Percentiles rank a stretch among this genome's conserved stretches.
Evolutionary conservation across 176 grass and related monocot species (phyloP).

Genomic region (Cenchrus fungigraminus): DNA sequence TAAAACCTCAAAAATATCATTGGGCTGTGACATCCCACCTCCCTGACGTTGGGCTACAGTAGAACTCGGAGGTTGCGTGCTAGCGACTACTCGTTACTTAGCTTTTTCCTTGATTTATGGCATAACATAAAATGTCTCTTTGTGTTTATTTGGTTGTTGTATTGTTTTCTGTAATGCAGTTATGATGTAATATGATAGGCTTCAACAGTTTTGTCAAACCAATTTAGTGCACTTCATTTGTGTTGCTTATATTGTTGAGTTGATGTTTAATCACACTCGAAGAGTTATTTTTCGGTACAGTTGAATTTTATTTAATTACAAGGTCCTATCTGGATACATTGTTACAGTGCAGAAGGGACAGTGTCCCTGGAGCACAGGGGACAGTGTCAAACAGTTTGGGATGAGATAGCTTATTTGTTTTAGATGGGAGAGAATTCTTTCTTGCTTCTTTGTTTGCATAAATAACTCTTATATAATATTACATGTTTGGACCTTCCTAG

Average conservation of each 20-base stretch:
- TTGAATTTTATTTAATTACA: not conserved
- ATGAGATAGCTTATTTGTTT: not conserved
- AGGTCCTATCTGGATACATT: not conserved
- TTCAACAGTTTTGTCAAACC: conserved; percentile 1
- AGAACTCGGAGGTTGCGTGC: too few relatives aligned
- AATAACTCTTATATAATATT: not conserved
- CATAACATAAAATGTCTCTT: too few relatives aligned
- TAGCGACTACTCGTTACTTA: too few relatives aligned
- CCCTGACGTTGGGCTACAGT: too few relatives aligned
- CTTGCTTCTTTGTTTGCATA: not conserved
- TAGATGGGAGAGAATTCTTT: not conserved
- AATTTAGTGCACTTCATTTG: not conserved
- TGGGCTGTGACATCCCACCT: too few relatives aligned
- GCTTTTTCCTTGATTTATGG: too few relatives aligned
- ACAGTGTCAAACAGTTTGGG: not conserved
- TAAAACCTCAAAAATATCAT: too few relatives aligned
- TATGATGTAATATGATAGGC: not conserved
- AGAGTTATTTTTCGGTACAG: not conserved
- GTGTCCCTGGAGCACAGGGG: not conserved
- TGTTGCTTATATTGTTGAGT: conserved; percentile 20
- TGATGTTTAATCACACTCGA: not conserved
- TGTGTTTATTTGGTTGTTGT: conserved; percentile 15
- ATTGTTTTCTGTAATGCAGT: not conserved
- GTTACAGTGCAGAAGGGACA: not conserved
- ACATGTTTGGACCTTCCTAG: not conserved